Evolutionary conservation across 1,284 basidiomycete genomes (phyloP).

Genomic region (Naganishia albida): DNA sequence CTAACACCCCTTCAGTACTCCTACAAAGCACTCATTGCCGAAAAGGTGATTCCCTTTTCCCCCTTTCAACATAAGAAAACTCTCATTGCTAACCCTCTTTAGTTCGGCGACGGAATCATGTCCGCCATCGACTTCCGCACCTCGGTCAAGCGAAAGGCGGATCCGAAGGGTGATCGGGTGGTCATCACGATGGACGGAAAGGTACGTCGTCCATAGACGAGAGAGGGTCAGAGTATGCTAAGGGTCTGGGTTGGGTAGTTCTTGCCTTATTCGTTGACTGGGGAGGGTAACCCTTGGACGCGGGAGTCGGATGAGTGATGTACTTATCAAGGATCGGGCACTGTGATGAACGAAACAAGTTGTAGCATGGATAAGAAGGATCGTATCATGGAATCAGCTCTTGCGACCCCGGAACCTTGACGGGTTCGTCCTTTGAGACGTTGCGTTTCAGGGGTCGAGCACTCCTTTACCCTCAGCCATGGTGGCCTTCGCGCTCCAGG

Average conservation of each 20-base stretch:
- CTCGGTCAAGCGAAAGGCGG: slow-evolving; percentile 68
- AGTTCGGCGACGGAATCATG: slow-evolving; percentile 91
- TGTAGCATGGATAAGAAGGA: neutral
- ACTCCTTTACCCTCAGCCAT: too few species aligned
- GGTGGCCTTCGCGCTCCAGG: too few species aligned
- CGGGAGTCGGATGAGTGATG: slow-evolving; percentile 15
- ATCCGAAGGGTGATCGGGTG: slow-evolving; percentile 80
- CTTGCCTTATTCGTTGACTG: slow-evolving; percentile 63
- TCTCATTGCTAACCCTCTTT: neutral
- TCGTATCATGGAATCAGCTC: neutral
- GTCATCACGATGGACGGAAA: slow-evolving; percentile 79
- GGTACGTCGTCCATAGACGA: slow-evolving; percentile 31
- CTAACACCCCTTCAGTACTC: slow-evolving; percentile 33
- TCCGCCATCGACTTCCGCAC: slow-evolving; percentile 84
- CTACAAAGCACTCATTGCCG: slow-evolving; percentile 73
- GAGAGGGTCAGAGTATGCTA: too few species aligned
- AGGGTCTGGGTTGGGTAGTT: slow-evolving; percentile 54
- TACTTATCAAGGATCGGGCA: too few species aligned
- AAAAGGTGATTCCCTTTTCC: slow-evolving; percentile 66
- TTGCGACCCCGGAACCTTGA: neutral
- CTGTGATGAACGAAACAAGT: neutral
- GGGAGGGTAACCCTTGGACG: slow-evolving; percentile 31
- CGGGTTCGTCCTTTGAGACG: neutral
- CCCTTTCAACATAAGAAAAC: neutral
- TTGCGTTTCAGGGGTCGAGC: too few species aligned